Base-by-base conservation (phyloP, 805 yeast genomes). In the Lachancea sp. region DNA sequence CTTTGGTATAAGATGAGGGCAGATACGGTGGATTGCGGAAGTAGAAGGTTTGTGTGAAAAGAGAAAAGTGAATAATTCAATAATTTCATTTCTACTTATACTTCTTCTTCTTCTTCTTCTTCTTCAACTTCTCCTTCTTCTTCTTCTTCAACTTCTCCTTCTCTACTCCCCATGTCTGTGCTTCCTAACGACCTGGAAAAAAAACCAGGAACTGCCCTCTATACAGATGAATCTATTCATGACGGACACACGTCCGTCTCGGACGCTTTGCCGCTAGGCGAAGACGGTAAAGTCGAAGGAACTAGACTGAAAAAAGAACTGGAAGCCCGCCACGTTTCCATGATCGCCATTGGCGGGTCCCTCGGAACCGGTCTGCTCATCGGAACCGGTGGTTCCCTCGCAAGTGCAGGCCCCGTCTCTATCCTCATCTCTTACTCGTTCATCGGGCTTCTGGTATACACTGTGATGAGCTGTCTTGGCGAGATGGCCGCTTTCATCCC, bases 311-410 rank as follows among this genome's bases (percentile, higher is more conserved):
- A 55, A 42, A 60, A 59, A 46, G 61, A 53, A 16, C 42, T 60
- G 18, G 68, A 73, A 50, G 74, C 84, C 39, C 63, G 88, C 43
- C 88, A 82, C 57, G 72, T 81, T 50, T 73, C 79, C 45, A 79
- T 82, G 84, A 79, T 82, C 58, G 84, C 93, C 51, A 78, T 86
- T 52, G 95, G 93, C 53, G 91, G 93, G 53, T 85, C 91, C 8
- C 66, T 85, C 42, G 93, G 93, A 45, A 84, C 93, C 1, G 95
- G 90, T 58, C 70, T 85, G 46, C 69, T 85, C 52, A 81, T 85
- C 53, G 88, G 90, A 56, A 82, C 90, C 2, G 88, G 89, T 46
- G 67, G 79, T 13, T 81, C 90, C 1, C 70, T 85, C 45, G 69
- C 73, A n/a, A 61, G 72, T 11, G 88, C 86, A 12, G 95, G 95